Evolutionary conservation across 1,139 yeast genomes (phyloP), one percentile per base, ranked within the genome.

Genomic region (Pichia sp.): DNA sequence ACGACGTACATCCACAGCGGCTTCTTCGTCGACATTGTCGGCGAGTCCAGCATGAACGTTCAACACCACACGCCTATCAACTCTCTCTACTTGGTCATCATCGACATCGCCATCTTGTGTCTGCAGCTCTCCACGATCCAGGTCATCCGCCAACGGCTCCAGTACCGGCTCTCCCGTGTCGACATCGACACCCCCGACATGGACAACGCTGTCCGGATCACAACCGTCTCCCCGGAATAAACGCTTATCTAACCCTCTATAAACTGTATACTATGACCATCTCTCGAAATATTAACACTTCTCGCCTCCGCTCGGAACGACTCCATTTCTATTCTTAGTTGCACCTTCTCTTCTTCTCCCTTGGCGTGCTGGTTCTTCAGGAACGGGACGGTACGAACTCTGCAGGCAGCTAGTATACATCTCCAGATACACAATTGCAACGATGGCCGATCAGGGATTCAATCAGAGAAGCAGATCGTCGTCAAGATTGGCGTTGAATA

Each of bases 1-100:
- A 43, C 42, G 6, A 32, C 9, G 17, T 44, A 42, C 38, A 40
- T 15, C 4, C 24, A 44, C 22, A 27, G 32, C 17, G 21, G 36
- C 4, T 3, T 44, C 5, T 44, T 44, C 19, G n/a, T 44, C 18
- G 40, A 44, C 9, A 24, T 44, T 20, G 40, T 44, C 15, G 47
- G 47, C 3, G 44, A 44, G 17, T 44, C 47, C 2, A 27, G 28
- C 15, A 31, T 42, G 6, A 33, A 27, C 6, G 12, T 19, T 21
- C n/a, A 22, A 17, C 10, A 24, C 32, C n/a, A 28, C 4, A 34
- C 34, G 2, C 14, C 34, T 12, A 24, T 31, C 5, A 30, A 32
- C 14, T 22, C 40, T 7, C 11, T 37, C 5, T 39, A 39, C 12
- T n/a, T 44, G 6, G n/a, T 44, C 14, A 3, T 35, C n/a, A 33